These are phyloP conservation scores for Micractinium conductrix DNA, from an alignment of 139 green algal genomes.

Conservation along the genomic window DNA sequence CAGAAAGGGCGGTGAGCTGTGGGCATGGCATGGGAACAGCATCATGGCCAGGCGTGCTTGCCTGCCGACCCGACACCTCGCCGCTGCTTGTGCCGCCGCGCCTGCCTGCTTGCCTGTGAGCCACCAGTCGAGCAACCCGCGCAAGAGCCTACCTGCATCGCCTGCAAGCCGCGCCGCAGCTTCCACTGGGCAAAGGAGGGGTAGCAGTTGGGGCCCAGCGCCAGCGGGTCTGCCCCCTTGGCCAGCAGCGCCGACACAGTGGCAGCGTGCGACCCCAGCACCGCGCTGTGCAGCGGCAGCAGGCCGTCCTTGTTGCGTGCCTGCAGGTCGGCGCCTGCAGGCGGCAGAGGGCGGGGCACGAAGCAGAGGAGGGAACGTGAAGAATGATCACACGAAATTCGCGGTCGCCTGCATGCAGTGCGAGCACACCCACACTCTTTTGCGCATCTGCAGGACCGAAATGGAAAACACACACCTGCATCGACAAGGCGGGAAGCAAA, in stretches of 20 bases:
- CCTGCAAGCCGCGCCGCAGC: constrained; percentile 1
- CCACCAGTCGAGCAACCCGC: not conserved
- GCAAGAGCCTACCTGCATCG: constrained; percentile 12
- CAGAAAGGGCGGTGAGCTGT: not conserved
- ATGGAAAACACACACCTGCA: not conserved
- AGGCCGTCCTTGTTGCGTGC: constrained; percentile 24
- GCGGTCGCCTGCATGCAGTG: not conserved
- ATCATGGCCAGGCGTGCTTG: not conserved
- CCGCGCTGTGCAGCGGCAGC: constrained; percentile 23
- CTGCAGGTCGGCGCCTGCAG: constrained; percentile 13
- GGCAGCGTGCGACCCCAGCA: not conserved
- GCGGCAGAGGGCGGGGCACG: not conserved
- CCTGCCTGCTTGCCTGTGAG: not conserved
- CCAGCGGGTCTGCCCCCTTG: constrained; percentile 17
- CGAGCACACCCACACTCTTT: too few relatives aligned
- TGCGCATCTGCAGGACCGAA: not conserved
- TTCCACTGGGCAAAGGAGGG: constrained; percentile 19
- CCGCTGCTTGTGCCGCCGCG: too few relatives aligned
- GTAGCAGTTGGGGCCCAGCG: constrained; percentile 25
- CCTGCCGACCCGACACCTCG: too few relatives aligned
- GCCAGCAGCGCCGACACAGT: constrained; percentile 16
- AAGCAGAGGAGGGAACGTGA: not conserved
- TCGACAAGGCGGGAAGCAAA: constrained; percentile 4
- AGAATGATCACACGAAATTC: too few relatives aligned
- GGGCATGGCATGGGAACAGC: not conserved